phyloP scores from a whole-genome alignment of 2,329 filamentous ascomycete species.

The Macroventuria anomochaeta region DNA sequence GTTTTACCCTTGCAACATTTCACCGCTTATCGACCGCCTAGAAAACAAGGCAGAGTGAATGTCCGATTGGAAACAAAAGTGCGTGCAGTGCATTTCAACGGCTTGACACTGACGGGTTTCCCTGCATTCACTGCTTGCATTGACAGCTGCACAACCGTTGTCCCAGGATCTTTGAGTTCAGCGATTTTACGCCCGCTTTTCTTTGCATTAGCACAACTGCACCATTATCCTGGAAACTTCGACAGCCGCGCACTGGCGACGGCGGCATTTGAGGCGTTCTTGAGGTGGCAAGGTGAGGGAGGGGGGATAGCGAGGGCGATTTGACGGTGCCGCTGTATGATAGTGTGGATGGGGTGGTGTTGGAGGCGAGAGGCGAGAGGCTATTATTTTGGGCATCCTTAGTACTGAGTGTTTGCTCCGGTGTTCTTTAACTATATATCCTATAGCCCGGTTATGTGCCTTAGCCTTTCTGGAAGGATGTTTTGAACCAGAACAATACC shows the following conservation, averaged over 20 bases:
- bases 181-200: background rate
- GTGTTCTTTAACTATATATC: background rate
- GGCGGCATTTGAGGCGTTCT: constrained; percentile 38
- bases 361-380: constrained; percentile 33
- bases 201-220: constrained; percentile 5
- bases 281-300: constrained; percentile 33
- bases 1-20: constrained; percentile 12
- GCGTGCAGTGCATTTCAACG: background rate
- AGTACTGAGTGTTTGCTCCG: background rate
- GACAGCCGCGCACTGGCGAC: constrained; percentile 24
- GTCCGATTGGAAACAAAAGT: constrained; percentile 4
- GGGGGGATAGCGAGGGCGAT: constrained; percentile 27
- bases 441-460: background rate
- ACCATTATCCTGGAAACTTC: background rate
- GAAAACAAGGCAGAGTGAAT: constrained; percentile 16
- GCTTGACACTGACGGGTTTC: background rate
- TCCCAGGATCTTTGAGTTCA: background rate
- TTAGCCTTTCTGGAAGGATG: background rate
- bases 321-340: constrained; percentile 31
- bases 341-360: constrained; percentile 13
- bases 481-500: background rate
- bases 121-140: constrained; percentile 5
- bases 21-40: constrained; percentile 15
- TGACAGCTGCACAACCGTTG: constrained; percentile 7
- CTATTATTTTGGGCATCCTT: constrained; percentile 33